Evolutionary conservation across 305 asterid species (phyloP).

Genomic region (Fraxinus sp.): DNA sequence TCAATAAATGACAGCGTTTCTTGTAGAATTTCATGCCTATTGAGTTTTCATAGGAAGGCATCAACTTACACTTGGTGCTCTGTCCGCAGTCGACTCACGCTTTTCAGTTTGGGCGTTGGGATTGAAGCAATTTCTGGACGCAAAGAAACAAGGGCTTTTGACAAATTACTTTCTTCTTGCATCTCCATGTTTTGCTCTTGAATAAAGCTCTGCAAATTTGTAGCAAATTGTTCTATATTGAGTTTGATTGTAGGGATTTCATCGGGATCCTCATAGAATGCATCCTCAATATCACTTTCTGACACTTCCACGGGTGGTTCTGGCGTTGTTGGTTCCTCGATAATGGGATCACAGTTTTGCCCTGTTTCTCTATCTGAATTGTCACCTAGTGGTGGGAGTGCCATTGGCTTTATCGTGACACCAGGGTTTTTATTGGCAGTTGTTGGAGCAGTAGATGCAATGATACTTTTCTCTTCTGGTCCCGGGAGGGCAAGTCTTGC

Average conservation of each 20-base stretch:
- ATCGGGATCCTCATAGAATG: conserved; percentile 73
- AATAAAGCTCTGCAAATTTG: conserved; percentile 57
- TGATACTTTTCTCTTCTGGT: conserved; percentile 59
- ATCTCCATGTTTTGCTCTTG: conserved; percentile 54
- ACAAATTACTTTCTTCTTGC: conserved; percentile 62
- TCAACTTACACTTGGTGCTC: conserved; percentile 90
- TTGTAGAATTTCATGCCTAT: not conserved
- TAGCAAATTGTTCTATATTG: conserved; percentile 59
- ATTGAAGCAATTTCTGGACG: conserved; percentile 65
- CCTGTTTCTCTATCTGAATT: conserved; percentile 30
- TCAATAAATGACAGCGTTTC: not conserved
- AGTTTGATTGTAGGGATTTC: conserved; percentile 83
- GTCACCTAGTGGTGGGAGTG: conserved; percentile 44
- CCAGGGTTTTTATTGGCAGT: conserved; percentile 34
- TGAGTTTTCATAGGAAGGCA: conserved; percentile 2
- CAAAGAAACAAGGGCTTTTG: conserved; percentile 81
- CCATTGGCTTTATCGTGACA: conserved; percentile 36
- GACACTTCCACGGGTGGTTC: conserved; percentile 49
- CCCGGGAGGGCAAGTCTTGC: conserved; percentile 85
- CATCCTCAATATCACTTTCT: conserved; percentile 82
- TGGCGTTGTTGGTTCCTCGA: conserved; percentile 83
- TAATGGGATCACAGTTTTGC: conserved; percentile 54
- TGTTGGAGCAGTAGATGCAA: conserved; percentile 40
- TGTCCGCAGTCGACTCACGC: conserved; percentile 71
- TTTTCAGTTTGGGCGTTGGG: conserved; percentile 75